These are phyloP conservation scores for Phaeosphaeriaceae sp. DNA, from an alignment of 2,329 filamentous ascomycete genomes.

Conservation along the genomic window DNA sequence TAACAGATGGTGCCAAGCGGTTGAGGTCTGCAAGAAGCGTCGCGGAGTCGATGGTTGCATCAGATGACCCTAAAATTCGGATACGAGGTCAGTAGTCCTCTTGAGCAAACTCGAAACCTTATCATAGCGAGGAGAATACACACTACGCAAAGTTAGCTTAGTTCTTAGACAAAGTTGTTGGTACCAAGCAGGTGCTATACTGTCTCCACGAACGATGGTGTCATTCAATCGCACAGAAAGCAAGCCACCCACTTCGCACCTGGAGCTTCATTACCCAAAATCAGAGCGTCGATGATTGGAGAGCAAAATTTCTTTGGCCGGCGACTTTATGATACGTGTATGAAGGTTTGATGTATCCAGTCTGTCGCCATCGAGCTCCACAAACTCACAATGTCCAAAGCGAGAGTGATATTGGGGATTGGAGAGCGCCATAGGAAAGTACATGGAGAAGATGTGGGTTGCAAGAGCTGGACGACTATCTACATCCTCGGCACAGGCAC, in stretches of 20 bases:
- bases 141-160: not conserved
- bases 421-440: conserved; percentile 25
- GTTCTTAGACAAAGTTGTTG: not conserved
- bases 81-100: not conserved
- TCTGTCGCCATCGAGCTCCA: conserved; percentile 40
- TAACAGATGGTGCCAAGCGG: conserved; percentile 36
- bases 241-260: not conserved
- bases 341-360: conserved; percentile 38
- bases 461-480: not conserved
- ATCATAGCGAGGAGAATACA: not conserved
- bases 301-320: conserved; percentile 27
- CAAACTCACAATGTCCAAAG: conserved; percentile 35
- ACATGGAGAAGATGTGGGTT: conserved; percentile 11
- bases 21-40: conserved; percentile 35
- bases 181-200: not conserved
- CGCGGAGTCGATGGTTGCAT: conserved; percentile 24
- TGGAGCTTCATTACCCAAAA: not conserved
- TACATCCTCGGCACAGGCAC: conserved; percentile 11
- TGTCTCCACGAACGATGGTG: conserved; percentile 1
- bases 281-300: conserved; percentile 7
- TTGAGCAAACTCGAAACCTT: not conserved
- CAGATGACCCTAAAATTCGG: conserved; percentile 1
- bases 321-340: conserved; percentile 27
- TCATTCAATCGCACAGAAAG: not conserved
- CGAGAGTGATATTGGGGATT: conserved; percentile 18